Evolutionary conservation across 306 rosid species (phyloP), one percentile per base, ranked within the genome.

Genomic region (Morella rubra): DNA sequence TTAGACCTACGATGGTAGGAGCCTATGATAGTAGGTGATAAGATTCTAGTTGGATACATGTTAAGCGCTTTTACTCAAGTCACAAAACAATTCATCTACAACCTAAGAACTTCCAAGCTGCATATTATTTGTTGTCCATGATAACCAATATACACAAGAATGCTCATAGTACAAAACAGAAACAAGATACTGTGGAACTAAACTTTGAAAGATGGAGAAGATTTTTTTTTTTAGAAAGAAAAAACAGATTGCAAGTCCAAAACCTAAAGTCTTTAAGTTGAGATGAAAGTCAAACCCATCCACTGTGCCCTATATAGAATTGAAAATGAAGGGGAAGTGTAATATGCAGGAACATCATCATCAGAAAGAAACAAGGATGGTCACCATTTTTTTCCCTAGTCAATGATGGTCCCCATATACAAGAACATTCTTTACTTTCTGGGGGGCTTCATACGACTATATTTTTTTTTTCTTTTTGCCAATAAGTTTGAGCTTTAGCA

Each of bases 1-100:
- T 65, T 44, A 81, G 52, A 52, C 37, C 71, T 54, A 40, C 54
- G 9, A 51, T 8, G 73, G 72, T 15, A 42, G 82, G 68, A 27
- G 2, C 32, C 32, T 27, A 27, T 27, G 32, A 1, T 8, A 77
- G 69, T 15, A 42, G 82, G 68, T 65, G 69, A 79, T 53, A 76
- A 19, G 15, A 46, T 53, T 69, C 70, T 65, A 68, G 37, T 47
- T 19, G 42, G 20, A 64, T 65, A 73, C 16, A 9, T 44, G 72
- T 41, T 59, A 80, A 58, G 66, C 59, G 53, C 47, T 64, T 62
- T 45, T 27, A 27, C 32, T 27, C 32, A 27, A 27, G 32, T 27
- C 32, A 27, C 32, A 27, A 27, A 13, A 42, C 18, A 61, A 61
- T 55, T 16, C 22, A 54, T 18, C 24, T 54, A n/a, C 15, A 9